These are phyloP conservation scores for Melaleuca quinquenervia DNA, from an alignment of 345 rosid species.

Conservation along the genomic window DNA sequence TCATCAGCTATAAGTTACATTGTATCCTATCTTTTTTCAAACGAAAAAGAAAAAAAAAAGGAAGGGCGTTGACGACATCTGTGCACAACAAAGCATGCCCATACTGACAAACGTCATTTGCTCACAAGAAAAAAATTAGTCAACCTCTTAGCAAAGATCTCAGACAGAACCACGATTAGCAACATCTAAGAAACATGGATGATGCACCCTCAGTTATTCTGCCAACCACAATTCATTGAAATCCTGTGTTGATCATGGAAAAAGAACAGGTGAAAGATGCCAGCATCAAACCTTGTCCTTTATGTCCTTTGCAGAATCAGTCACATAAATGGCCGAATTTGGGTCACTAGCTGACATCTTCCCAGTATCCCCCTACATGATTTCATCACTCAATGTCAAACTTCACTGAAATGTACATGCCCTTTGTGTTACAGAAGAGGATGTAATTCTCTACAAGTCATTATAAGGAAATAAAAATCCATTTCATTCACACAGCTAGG, in stretches of 20 bases:
- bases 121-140: neutral
- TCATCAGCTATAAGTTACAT: neutral
- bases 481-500: neutral
- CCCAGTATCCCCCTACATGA: constrained; percentile 76
- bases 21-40: neutral
- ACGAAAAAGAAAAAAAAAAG: fast-evolving
- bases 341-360: constrained; percentile 99
- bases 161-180: neutral
- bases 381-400: neutral
- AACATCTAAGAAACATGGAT: neutral
- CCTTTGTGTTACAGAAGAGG: neutral
- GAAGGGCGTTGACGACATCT: neutral
- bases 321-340: constrained; percentile 88
- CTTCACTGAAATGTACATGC: neutral
- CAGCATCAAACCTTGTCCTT: constrained; percentile 53
- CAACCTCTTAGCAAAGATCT: neutral
- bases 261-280: neutral
- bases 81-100: neutral
- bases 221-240: neutral
- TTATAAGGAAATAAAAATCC: neutral
- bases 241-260: neutral
- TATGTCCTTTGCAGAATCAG: constrained; percentile 72
- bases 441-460: neutral
- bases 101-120: neutral
- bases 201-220: neutral